Percentiles rank a stretch among this genome's conserved stretches.
Evolutionary conservation across 257 asterid species (phyloP).

Genomic region (Vinca minor): DNA sequence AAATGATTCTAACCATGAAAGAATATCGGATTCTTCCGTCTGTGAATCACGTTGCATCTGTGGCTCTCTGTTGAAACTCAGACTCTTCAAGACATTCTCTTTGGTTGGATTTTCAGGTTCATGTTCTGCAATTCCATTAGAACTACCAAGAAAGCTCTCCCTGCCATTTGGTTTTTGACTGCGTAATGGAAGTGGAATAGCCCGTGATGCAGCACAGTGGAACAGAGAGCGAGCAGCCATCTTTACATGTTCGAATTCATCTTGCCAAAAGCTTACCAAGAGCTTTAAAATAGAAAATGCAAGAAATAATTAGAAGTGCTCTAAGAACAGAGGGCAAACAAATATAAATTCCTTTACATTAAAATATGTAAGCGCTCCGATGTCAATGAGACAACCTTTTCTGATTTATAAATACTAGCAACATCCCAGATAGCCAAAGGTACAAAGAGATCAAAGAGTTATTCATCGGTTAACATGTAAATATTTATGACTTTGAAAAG

Average conservation of each 20-base stretch:
- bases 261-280: slow-evolving; percentile 97
- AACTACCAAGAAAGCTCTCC: slow-evolving; percentile 21
- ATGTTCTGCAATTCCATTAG: slow-evolving; percentile 28
- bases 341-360: background rate
- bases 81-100: slow-evolving; percentile 10
- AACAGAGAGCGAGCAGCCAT: slow-evolving; percentile 98
- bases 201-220: slow-evolving; percentile 96
- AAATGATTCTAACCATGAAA: slow-evolving; percentile 80
- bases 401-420: background rate
- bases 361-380: background rate
- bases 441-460: too few relatives aligned
- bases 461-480: too few relatives aligned
- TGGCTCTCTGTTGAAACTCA: slow-evolving; percentile 23
- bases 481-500: background rate
- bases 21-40: slow-evolving; percentile 56
- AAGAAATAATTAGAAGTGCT: background rate
- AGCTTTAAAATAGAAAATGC: slow-evolving; percentile 43
- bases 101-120: slow-evolving; percentile 27
- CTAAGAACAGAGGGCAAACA: background rate
- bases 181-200: slow-evolving; percentile 65
- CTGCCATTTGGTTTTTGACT: slow-evolving; percentile 31
- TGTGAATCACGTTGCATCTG: slow-evolving; percentile 29
- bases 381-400: background rate
- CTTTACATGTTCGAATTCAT: slow-evolving; percentile 80
- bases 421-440: background rate